phyloP scores from a whole-genome alignment of 495 filamentous ascomycete genomes.

The Hypoxylon perforatum region DNA sequence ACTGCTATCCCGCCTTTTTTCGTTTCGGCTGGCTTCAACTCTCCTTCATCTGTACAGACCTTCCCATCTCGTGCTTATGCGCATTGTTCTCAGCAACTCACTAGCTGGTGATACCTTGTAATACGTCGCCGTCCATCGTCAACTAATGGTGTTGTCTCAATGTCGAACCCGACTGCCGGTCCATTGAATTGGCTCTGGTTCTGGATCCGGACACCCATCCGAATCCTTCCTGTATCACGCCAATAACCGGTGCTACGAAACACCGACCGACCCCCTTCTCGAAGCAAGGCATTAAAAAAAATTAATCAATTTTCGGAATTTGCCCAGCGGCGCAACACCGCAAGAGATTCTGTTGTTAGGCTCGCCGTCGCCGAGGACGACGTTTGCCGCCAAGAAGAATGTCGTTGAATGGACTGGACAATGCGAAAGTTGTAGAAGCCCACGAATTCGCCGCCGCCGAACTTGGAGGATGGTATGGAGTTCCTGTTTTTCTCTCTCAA shows the following conservation, averaged over 20 bases:
- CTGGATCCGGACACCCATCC: slow-evolving; percentile 35
- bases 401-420: slow-evolving; percentile 98
- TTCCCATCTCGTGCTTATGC: slow-evolving; percentile 18
- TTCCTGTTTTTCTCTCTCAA: slow-evolving; percentile 4
- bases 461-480: slow-evolving; percentile 90
- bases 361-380: slow-evolving; percentile 25
- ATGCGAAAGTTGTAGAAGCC: slow-evolving; percentile 80
- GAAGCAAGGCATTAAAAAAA: slow-evolving; percentile 6
- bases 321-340: slow-evolving; percentile 13
- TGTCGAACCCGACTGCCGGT: slow-evolving; percentile 43
- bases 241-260: slow-evolving; percentile 21
- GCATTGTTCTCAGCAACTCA: slow-evolving; percentile 16
- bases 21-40: slow-evolving; percentile 39
- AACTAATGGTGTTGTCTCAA: slow-evolving; percentile 41
- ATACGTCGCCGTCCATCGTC: slow-evolving; percentile 2
- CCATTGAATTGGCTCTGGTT: slow-evolving; percentile 44
- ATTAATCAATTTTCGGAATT: not conserved
- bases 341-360: slow-evolving; percentile 7
- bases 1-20: slow-evolving; percentile 40
- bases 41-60: slow-evolving; percentile 23
- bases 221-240: slow-evolving; percentile 28
- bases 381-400: slow-evolving; percentile 61
- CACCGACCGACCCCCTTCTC: slow-evolving; percentile 7
- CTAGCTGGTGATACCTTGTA: slow-evolving; percentile 9
- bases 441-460: slow-evolving; percentile 83